phyloP scores from a whole-genome alignment of 306 rosid genomes.

The Sesbania bispinosa region DNA sequence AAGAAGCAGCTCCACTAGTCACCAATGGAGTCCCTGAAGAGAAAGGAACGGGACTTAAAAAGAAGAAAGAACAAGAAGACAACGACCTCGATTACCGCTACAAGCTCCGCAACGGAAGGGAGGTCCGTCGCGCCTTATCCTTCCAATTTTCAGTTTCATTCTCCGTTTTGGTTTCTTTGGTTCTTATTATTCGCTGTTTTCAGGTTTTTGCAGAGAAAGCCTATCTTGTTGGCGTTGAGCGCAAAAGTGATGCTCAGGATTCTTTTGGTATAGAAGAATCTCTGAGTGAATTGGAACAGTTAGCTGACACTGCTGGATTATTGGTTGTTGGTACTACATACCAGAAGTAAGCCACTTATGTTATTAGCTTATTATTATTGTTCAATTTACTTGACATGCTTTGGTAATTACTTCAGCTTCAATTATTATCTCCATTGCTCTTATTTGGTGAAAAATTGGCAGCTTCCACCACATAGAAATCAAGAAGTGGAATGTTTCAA shows the following conservation, averaged over 20 bases:
- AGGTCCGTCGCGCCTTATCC: constrained; percentile 33
- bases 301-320: constrained; percentile 96
- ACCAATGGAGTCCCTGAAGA: constrained; percentile 19
- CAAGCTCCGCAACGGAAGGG: constrained; percentile 83
- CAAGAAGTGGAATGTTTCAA: not conserved
- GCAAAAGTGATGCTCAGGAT: constrained; percentile 51
- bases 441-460: not conserved
- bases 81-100: constrained; percentile 53
- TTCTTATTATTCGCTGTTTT: not conserved
- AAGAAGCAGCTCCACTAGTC: constrained; percentile 1
- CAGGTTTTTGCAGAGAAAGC: constrained; percentile 90
- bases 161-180: not conserved
- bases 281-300: constrained; percentile 69
- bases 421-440: not conserved
- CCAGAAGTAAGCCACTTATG: constrained; percentile 55
- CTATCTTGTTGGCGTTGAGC: constrained; percentile 81
- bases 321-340: constrained; percentile 77
- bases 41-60: constrained; percentile 34
- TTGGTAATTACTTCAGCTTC: not conserved
- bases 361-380: not conserved
- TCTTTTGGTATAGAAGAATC: constrained; percentile 72
- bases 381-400: constrained; percentile 7
- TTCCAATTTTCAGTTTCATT: not conserved
- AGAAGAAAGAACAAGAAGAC: constrained; percentile 41
- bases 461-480: not conserved